Base-by-base conservation (phyloP, 2,329 filamentous ascomycete species). In the Escovopsis weberi region DNA sequence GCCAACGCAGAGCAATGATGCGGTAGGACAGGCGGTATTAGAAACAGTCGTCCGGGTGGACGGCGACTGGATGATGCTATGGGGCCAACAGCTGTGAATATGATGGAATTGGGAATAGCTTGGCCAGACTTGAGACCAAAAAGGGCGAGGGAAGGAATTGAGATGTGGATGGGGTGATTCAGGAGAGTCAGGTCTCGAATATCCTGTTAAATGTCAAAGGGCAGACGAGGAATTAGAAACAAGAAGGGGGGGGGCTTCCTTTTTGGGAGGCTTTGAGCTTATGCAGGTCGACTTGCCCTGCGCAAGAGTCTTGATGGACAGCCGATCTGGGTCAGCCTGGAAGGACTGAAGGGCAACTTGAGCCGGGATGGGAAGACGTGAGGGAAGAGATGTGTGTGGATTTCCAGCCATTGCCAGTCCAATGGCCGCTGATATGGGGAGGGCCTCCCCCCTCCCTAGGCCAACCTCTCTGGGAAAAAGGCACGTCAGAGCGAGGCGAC, bases 281-380 rank as follows among this genome's bases (percentile, higher is more conserved):
- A 57, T 61, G 59, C 57, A 56, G 49, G 51, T 52, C 18, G 48
- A 47, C 48, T 50, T 56, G 53, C 54, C 51, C 51, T 57, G 54
- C 54, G 44, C 47, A 46, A 58, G 48, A 39, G 43, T 33, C 8
- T 30, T 18, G 43, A 41, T 38, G 43, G 45, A 30, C 34, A 36
- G 42, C 45, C 35, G 40, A 48, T 47, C 45, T 37, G 39, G 32
- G 43, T 37, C 44, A 49, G 41, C 37, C 40, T 40, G 26, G 36
- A 26, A 33, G 38, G 38, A 37, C 40, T 28, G 33, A 43, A 50
- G 48, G 45, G 42, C 23, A 26, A 36, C 28, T 30, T 37, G 41
- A 39, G 38, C 41, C 35, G 32, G 44, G 36, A 38, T 32, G 19
- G 26, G 38, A 41, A 15, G 11, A 40, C 12, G 32, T 19, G 42